Percentiles rank a stretch among this genome's conserved stretches.
Conservation (phyloP, 306 rosid genomes). For the Prunus fruticosa region DNA sequence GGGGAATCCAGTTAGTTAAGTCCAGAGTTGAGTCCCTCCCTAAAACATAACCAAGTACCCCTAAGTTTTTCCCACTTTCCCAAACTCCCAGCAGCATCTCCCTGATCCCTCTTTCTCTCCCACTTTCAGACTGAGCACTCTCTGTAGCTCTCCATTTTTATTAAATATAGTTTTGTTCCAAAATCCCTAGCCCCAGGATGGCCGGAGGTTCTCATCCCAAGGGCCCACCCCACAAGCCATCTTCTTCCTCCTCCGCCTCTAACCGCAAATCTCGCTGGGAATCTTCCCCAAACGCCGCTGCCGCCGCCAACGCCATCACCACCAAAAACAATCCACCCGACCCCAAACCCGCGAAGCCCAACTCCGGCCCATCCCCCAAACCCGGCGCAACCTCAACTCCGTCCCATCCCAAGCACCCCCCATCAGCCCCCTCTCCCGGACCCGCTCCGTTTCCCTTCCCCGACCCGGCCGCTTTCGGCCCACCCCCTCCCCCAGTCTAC, state of each 20-base stretch:
- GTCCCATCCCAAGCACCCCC: constrained; percentile 15
- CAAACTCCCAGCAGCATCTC: neutral
- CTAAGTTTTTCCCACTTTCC: too few relatives aligned
- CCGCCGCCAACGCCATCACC: constrained; percentile 10
- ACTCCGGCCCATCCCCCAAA: constrained; percentile 33
- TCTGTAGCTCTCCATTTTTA: neutral
- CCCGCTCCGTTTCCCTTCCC: constrained; percentile 38
- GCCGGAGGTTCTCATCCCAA: constrained; percentile 70
- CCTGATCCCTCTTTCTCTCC: neutral
- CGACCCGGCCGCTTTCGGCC: constrained; percentile 55
- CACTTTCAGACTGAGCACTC: neutral
- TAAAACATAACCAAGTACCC: neutral
- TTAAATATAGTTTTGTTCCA: neutral
- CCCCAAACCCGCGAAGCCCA: constrained; percentile 36
- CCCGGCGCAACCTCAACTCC: constrained; percentile 27
- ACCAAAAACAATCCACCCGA: constrained; percentile 36
- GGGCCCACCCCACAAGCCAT: constrained; percentile 35
- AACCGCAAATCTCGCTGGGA: constrained; percentile 91
- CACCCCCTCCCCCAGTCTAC: constrained; percentile 83
- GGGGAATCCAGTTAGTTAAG: too few relatives aligned
- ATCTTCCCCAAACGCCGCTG: constrained; percentile 15
- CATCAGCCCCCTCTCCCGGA: constrained; percentile 30
- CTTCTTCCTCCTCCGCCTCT: constrained; percentile 43
- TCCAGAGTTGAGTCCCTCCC: too few relatives aligned
- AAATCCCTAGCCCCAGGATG: constrained; percentile 34